These are phyloP conservation scores for Monosporascus sp. DNA, from an alignment of 2,329 filamentous ascomycete genomes.

Conservation along the genomic window DNA sequence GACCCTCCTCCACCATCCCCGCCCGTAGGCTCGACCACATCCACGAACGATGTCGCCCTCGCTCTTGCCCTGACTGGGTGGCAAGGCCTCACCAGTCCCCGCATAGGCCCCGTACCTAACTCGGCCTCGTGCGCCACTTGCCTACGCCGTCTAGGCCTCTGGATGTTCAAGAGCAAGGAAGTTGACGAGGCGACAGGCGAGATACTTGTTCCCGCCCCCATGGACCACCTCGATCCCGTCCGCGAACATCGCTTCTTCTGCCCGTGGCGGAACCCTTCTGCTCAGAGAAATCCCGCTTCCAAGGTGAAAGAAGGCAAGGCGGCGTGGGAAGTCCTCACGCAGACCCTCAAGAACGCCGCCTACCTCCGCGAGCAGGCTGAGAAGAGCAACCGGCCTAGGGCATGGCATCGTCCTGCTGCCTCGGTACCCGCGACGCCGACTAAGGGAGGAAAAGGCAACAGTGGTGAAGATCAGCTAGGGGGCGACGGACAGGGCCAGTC, in stretches of 20 bases:
- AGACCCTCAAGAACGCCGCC: constrained; percentile 53
- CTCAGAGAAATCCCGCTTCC: constrained; percentile 50
- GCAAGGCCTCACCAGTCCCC: constrained; percentile 56
- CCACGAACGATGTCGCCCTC: constrained; percentile 57
- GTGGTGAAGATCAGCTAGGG: constrained; percentile 5
- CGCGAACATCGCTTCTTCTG: constrained; percentile 78
- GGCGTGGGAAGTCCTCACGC: constrained; percentile 50
- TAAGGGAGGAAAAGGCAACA: constrained; percentile 4
- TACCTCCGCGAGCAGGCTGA: constrained; percentile 38
- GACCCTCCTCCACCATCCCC: constrained; percentile 29
- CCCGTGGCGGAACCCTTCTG: constrained; percentile 64
- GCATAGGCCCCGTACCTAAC: constrained; percentile 59
- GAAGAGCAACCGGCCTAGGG: constrained; percentile 23
- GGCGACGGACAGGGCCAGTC: constrained; percentile 14
- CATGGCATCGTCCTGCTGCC: constrained; percentile 18
- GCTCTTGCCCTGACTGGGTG: constrained; percentile 69
- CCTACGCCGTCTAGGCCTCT: constrained; percentile 81
- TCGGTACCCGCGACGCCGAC: constrained; percentile 22
- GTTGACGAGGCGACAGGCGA: constrained; percentile 47
- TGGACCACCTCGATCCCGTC: constrained; percentile 62
- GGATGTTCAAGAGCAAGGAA: constrained; percentile 83
- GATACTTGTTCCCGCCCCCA: constrained; percentile 53
- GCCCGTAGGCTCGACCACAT: constrained; percentile 8
- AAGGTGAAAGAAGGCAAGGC: constrained; percentile 33
- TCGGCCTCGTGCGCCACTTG: constrained; percentile 80